phyloP scores from a whole-genome alignment of 306 rosid genomes.

The Hippophae rhamnoides region DNA sequence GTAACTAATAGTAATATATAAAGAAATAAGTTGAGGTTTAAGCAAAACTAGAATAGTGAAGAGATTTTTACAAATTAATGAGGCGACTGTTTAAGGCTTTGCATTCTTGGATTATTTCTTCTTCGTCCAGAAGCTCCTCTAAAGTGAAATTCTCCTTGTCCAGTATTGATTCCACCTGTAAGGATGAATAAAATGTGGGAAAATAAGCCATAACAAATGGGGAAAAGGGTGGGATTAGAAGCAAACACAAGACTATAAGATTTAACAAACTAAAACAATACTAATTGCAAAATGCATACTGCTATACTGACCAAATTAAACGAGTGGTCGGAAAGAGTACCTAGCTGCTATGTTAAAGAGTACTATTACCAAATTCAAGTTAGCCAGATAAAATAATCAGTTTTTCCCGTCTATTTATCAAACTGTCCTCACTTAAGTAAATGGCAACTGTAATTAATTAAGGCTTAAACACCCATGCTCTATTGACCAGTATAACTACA shows the following conservation, averaged over 20 bases:
- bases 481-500: neutral
- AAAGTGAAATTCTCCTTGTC: constrained; percentile 89
- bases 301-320: too few relatives aligned
- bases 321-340: too few relatives aligned
- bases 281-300: too few relatives aligned
- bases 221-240: neutral
- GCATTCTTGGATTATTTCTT: constrained; percentile 99
- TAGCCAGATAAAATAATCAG: neutral
- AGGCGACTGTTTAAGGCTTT: constrained; percentile 95
- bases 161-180: constrained; percentile 81
- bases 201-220: neutral
- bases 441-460: neutral
- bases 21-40: neutral
- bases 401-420: neutral
- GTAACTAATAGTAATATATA: neutral
- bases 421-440: neutral
- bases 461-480: neutral
- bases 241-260: constrained; percentile 1
- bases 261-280: constrained; percentile 10
- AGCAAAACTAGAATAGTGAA: constrained; percentile 1
- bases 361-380: constrained; percentile 1
- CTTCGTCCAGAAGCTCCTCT: constrained; percentile 98
- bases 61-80: constrained; percentile 59
- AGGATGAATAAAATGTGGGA: constrained; percentile 5
- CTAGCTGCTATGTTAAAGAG: too few relatives aligned